Conservation (phyloP, 805 yeast genomes). For the Candida berthetii region DNA sequence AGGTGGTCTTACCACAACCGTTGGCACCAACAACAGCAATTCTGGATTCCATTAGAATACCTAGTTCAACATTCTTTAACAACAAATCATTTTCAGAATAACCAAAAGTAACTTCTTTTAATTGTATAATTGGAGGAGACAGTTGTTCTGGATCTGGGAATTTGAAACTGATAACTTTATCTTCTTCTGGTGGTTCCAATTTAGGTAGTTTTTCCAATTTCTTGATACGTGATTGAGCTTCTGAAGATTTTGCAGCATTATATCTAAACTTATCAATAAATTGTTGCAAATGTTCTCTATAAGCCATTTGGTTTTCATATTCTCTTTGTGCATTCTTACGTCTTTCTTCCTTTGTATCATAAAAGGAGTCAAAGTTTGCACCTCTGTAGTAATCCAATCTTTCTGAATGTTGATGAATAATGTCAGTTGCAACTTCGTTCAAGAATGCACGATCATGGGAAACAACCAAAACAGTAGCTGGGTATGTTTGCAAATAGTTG, state of each 20-base stretch:
- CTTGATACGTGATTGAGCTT: constrained; percentile 97
- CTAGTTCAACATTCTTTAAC: constrained; percentile 74
- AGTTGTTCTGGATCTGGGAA: constrained; percentile 94
- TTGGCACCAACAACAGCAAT: constrained; percentile 98
- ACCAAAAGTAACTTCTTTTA: constrained; percentile 83
- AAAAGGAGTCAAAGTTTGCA: constrained; percentile 87
- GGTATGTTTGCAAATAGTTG: constrained; percentile 81
- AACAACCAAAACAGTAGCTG: constrained; percentile 89
- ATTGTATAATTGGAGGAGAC: constrained; percentile 90
- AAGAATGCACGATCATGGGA: constrained; percentile 97
- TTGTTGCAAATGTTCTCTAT: constrained; percentile 86
- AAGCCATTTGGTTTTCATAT: constrained; percentile 96
- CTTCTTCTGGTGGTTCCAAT: constrained; percentile 92
- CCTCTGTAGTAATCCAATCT: constrained; percentile 94
- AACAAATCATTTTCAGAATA: constrained; percentile 62
- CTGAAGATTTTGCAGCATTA: constrained; percentile 95
- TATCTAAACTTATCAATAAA: constrained; percentile 96
- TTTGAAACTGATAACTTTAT: constrained; percentile 73
- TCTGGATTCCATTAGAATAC: constrained; percentile 89
- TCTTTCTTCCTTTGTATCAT: constrained; percentile 92
- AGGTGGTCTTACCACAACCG: constrained; percentile 98
- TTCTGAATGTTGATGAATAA: constrained; percentile 96
- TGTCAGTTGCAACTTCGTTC: constrained; percentile 97
- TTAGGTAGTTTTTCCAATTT: constrained; percentile 92
- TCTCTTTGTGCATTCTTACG: constrained; percentile 89